A percentile compares a stretch with the other conserved stretches of the same genome.
Conservation (phyloP, 441 rosid species). For the Sinapis alba region DNA sequence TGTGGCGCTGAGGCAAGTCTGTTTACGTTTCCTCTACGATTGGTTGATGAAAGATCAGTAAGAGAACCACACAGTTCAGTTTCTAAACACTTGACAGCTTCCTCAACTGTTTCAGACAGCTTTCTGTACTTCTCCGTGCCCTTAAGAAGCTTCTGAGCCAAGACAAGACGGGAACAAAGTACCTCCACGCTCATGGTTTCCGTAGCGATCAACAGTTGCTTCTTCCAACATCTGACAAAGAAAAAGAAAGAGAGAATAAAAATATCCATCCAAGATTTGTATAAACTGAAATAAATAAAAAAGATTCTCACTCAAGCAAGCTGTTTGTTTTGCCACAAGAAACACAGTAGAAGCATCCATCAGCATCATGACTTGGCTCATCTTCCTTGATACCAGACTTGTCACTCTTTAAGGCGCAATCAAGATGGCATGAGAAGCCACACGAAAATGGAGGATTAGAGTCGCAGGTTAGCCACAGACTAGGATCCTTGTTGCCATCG, state of each 20-base stretch:
- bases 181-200: slow-evolving; percentile 43
- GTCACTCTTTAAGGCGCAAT: slow-evolving; percentile 43
- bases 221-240: slow-evolving; percentile 40
- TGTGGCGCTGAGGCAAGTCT: slow-evolving; percentile 42
- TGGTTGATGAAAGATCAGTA: slow-evolving; percentile 32
- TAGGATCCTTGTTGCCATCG: slow-evolving; percentile 53
- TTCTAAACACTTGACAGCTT: slow-evolving; percentile 39
- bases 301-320: slow-evolving; percentile 34
- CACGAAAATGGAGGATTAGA: slow-evolving; percentile 40
- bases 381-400: slow-evolving; percentile 37
- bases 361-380: slow-evolving; percentile 2
- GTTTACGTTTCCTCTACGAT: slow-evolving; percentile 46
- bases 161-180: slow-evolving; percentile 41
- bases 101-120: slow-evolving; percentile 35
- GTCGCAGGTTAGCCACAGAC: slow-evolving; percentile 51
- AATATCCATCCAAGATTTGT: not conserved
- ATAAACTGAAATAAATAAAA: not conserved
- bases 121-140: slow-evolving; percentile 40
- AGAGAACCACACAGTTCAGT: slow-evolving; percentile 45
- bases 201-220: slow-evolving; percentile 44
- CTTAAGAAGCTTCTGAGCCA: slow-evolving; percentile 44
- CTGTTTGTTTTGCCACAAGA: slow-evolving; percentile 45
- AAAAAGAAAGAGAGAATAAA: not conserved
- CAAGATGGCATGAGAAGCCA: slow-evolving; percentile 48
- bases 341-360: slow-evolving; percentile 45